A percentile compares a stretch with the other conserved stretches of the same genome.
Conservation (phyloP, 768 basidiomycete species). For the Glaciozyma antarctica region DNA sequence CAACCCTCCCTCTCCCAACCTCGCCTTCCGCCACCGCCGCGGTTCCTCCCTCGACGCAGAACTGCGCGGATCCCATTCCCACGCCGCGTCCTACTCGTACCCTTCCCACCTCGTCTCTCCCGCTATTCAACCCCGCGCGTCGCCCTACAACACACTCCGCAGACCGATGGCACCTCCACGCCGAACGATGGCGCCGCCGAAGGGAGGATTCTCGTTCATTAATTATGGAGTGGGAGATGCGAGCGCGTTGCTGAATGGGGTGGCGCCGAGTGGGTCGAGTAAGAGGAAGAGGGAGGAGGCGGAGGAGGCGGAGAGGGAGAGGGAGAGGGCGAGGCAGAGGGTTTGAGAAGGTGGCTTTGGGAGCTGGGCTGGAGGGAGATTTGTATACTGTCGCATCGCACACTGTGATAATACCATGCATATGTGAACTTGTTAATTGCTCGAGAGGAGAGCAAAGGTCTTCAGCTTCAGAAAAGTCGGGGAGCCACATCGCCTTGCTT, state of each 20-base stretch:
- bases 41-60: too few relatives aligned
- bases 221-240: constrained; percentile 22
- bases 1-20: not conserved
- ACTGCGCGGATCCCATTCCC: not conserved
- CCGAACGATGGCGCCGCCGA: not conserved
- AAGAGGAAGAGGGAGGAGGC: constrained; percentile 21
- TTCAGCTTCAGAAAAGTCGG: too few relatives aligned
- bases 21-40: too few relatives aligned
- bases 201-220: constrained; percentile 17
- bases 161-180: not conserved
- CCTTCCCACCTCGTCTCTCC: not conserved
- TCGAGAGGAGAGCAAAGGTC: too few relatives aligned
- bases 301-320: not conserved
- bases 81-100: not conserved
- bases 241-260: constrained; percentile 7
- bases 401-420: too few relatives aligned
- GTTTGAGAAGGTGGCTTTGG: not conserved
- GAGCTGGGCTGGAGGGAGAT: too few relatives aligned
- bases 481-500: too few relatives aligned
- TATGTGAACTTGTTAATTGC: too few relatives aligned
- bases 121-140: too few relatives aligned
- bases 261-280: constrained; percentile 20
- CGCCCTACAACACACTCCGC: not conserved
- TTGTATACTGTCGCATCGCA: too few relatives aligned
- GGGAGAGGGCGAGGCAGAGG: not conserved